Conservation (phyloP, 108 stramenopile genomes). For the Conticribra weissflogii region DNA sequence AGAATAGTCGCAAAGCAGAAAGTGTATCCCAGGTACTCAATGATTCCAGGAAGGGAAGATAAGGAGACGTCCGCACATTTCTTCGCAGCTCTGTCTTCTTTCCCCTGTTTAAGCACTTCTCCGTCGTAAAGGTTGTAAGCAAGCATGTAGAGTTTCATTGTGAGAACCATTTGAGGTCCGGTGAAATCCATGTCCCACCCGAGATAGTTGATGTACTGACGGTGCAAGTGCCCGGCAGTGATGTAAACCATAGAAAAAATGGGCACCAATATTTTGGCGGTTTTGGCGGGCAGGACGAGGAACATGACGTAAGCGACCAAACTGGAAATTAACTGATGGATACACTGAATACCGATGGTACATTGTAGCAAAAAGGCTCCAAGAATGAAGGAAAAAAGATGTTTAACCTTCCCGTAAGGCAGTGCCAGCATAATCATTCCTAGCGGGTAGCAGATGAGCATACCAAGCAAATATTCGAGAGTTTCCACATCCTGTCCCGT, state of each 20-base stretch:
- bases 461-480: constrained; percentile 79
- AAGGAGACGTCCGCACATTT: constrained; percentile 86
- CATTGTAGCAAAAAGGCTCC: constrained; percentile 92
- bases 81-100: constrained; percentile 71
- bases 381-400: constrained; percentile 87
- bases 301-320: constrained; percentile 89
- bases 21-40: constrained; percentile 95
- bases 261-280: constrained; percentile 77
- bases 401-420: constrained; percentile 83
- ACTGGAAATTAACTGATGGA: constrained; percentile 93
- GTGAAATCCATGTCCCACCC: constrained; percentile 98
- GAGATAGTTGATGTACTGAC: constrained; percentile 95
- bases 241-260: constrained; percentile 91
- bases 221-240: constrained; percentile 90
- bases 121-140: constrained; percentile 98
- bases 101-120: constrained; percentile 68
- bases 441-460: constrained; percentile 91
- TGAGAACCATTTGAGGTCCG: constrained; percentile 94
- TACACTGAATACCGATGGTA: constrained; percentile 93
- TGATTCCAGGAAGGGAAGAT: constrained; percentile 70
- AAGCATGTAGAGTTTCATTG: constrained; percentile 95
- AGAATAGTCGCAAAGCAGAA: constrained; percentile 94
- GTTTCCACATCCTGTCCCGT: constrained; percentile 89
- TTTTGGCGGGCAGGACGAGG: constrained; percentile 71
- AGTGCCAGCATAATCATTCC: constrained; percentile 84